Evolutionary conservation across 352 stramenopile genomes (phyloP).

Genomic region (Bremia lactucae): DNA sequence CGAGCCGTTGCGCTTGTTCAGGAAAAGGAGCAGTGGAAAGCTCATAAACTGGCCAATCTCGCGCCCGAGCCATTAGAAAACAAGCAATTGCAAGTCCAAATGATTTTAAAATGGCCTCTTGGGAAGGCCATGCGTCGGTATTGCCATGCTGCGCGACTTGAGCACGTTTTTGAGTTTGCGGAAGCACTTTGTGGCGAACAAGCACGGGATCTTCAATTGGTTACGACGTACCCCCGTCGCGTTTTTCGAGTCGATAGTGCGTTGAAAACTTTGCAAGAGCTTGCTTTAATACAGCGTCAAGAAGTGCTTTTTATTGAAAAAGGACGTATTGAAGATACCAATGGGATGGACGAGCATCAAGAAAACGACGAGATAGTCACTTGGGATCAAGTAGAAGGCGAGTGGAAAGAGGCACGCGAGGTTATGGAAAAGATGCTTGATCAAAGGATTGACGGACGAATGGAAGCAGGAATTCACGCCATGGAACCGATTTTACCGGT

Average conservation of each 20-base stretch:
- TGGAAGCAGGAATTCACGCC: conserved; percentile 45
- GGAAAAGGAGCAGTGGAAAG: conserved; percentile 36
- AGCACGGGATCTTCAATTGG: conserved; percentile 31
- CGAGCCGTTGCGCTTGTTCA: conserved; percentile 11
- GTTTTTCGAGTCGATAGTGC: conserved; percentile 32
- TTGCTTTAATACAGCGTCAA: conserved; percentile 44
- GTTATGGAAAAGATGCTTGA: conserved; percentile 43
- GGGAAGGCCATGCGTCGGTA: conserved; percentile 45
- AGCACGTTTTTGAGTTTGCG: conserved; percentile 37
- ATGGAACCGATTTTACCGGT: conserved; percentile 58
- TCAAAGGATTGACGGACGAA: conserved; percentile 23
- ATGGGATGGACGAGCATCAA: neutral
- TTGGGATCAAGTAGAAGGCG: conserved; percentile 17
- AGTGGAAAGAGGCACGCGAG: conserved; percentile 37
- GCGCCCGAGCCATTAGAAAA: conserved; percentile 27
- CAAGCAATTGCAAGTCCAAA: conserved; percentile 33
- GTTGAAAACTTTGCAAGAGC: conserved; percentile 36
- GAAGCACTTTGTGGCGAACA: conserved; percentile 43
- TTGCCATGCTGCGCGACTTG: conserved; percentile 21
- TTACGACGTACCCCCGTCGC: conserved; percentile 49
- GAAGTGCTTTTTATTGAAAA: conserved; percentile 62
- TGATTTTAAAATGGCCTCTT: conserved; percentile 37
- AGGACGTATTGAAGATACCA: no score
- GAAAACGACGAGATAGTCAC: neutral
- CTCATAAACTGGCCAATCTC: conserved; percentile 23